phyloP scores from a whole-genome alignment of 2,329 filamentous ascomycete genomes.

The Arthroderma sp. region DNA sequence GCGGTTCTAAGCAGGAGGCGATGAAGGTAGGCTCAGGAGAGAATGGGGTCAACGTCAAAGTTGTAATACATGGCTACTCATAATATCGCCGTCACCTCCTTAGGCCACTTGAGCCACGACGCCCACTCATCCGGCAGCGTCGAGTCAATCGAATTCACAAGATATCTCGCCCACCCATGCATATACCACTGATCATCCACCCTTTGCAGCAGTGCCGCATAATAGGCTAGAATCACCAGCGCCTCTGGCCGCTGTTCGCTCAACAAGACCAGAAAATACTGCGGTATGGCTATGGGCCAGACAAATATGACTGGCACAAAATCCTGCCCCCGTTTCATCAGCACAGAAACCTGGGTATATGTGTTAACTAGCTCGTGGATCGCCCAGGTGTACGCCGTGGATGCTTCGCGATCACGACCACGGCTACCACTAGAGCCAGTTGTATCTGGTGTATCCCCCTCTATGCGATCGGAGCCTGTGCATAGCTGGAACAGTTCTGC shows the following conservation, averaged over 20 bases:
- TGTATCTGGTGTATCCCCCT: neutral
- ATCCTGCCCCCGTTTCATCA: slow-evolving; percentile 17
- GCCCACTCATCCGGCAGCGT: slow-evolving; percentile 20
- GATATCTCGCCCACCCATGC: slow-evolving; percentile 20
- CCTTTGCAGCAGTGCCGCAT: slow-evolving; percentile 21
- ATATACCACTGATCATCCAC: slow-evolving; percentile 22
- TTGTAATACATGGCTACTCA: neutral
- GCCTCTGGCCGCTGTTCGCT: slow-evolving; percentile 21
- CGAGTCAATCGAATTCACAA: slow-evolving; percentile 20
- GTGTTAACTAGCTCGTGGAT: slow-evolving; percentile 23
- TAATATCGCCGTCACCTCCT: slow-evolving; percentile 8
- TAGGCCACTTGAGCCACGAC: slow-evolving; percentile 21
- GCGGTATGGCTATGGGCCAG: slow-evolving; percentile 21
- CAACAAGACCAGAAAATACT: slow-evolving; percentile 20
- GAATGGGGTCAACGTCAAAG: neutral
- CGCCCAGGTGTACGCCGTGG: slow-evolving; percentile 20
- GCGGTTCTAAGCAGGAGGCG: neutral
- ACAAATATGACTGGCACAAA: slow-evolving; percentile 22
- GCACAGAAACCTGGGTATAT: slow-evolving; percentile 21
- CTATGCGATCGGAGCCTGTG: neutral
- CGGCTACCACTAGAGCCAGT: neutral
- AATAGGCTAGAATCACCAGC: slow-evolving; percentile 23
- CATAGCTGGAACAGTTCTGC: slow-evolving; percentile 21
- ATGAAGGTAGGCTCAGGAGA: neutral
- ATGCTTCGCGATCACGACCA: slow-evolving; percentile 16